Base-by-base conservation (phyloP, 108 stramenopile species). In the Nitzschia palea region DNA sequence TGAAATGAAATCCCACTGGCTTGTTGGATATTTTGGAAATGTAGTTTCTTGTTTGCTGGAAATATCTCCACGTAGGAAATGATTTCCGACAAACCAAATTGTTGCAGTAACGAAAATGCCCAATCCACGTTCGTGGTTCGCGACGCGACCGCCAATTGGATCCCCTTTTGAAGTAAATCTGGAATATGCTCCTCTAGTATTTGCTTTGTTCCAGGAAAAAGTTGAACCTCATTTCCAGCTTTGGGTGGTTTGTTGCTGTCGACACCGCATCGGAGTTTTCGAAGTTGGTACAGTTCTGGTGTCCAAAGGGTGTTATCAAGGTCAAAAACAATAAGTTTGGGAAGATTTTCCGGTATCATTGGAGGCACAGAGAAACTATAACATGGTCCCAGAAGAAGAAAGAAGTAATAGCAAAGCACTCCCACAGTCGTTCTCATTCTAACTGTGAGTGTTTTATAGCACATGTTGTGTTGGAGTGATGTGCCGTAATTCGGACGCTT, bases 221-320 rank as follows among this genome's bases (percentile, higher is more conserved):
- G 74, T 35, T 79, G 50, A 6, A 91, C 88, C 53, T 93, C 89
- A 53, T 66, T 50, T 29, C 83, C 73, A 0, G 86, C 92, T 10
- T 78, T 61, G 9, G 89, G 89, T 0, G 29, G 64, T 50, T 53
- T 40, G 31, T 83, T 80, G 2, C 62, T 17, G 17, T 78, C 60
- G n/a, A n/a, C n/a, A n/a, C n/a, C n/a, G n/a, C n/a, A n/a, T 48
- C 77, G 57, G 5, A 82, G 40, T 40, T 74, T 79, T n/a, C 90
- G 81, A 9, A 94, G 71, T 56, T 90, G 88, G 59, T 94, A 94
- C 37, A 94, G 67, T 50, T 83, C 83, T 12, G 83, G 83, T 48
- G 77, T 73, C 83, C 83, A 84, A 1, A 84, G 20, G 14, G 79
- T 80, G 55, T 77, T 76, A 50, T 84, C 83, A 12, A 84, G 50